Percentiles rank a stretch among this genome's conserved stretches.
These are phyloP conservation scores for Ascochyta koolunga DNA, from an alignment of 2,329 filamentous ascomycete genomes.

Conservation along the genomic window DNA sequence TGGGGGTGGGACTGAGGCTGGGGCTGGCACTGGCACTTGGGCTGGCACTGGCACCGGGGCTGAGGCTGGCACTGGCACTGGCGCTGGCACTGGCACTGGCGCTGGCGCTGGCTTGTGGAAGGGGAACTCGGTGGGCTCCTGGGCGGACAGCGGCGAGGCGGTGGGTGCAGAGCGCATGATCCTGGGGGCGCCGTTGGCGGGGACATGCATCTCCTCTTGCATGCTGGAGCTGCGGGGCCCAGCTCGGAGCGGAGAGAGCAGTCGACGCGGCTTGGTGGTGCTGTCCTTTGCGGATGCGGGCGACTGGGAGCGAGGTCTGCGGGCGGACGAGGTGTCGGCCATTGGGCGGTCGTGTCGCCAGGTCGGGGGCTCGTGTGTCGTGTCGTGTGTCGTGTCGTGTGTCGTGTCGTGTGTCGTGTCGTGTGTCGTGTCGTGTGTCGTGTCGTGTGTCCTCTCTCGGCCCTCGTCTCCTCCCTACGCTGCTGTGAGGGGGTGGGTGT, in stretches of 20 bases:
- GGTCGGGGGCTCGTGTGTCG: too few relatives aligned
- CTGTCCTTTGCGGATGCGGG: conserved; percentile 24
- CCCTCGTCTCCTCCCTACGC: too few relatives aligned
- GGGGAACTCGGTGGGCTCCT: conserved; percentile 46
- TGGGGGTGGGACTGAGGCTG: not conserved
- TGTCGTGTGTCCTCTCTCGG: too few relatives aligned
- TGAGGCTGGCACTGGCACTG: too few relatives aligned
- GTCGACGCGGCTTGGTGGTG: conserved; percentile 21
- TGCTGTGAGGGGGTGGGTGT: conserved; percentile 12
- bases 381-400: too few relatives aligned
- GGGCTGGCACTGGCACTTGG: too few relatives aligned
- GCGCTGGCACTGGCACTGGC: too few relatives aligned
- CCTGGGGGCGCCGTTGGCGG: conserved; percentile 33
- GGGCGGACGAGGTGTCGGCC: conserved; percentile 37
- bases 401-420: too few relatives aligned
- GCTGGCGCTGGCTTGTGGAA: conserved; percentile 33
- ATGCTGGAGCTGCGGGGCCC: conserved; percentile 13
- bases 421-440: too few relatives aligned
- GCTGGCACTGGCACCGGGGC: too few relatives aligned
- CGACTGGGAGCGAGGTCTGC: conserved; percentile 30
- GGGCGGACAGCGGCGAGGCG: conserved; percentile 33
- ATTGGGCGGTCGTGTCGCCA: conserved; percentile 21
- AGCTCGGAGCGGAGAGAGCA: conserved; percentile 35
- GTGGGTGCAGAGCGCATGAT: conserved; percentile 40
- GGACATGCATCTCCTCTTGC: conserved; percentile 22